Conservation (phyloP, 768 basidiomycete genomes). For the Omphalotus guepiniiformis region DNA sequence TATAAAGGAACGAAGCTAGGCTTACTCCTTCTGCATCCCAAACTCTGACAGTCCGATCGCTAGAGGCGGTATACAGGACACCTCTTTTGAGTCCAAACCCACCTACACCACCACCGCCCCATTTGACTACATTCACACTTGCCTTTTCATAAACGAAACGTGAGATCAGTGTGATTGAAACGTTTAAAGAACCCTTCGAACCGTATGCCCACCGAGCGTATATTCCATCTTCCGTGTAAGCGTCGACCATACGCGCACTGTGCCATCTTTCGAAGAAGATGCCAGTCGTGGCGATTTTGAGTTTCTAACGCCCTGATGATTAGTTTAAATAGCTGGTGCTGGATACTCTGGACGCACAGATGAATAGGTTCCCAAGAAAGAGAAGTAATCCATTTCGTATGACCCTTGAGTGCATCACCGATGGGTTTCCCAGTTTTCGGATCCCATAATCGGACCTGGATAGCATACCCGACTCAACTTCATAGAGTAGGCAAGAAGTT, state of each 20-base stretch:
- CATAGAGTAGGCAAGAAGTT: background rate
- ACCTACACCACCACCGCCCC: conserved; percentile 76
- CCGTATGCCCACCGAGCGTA: conserved; percentile 84
- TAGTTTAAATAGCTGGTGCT: background rate
- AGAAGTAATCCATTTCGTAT: conserved; percentile 94
- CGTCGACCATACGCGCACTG: conserved; percentile 92
- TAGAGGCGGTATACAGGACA: conserved; percentile 91
- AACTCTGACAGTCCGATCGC: conserved; percentile 89
- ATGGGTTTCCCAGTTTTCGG: conserved; percentile 86
- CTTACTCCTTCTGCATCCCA: conserved; percentile 83
- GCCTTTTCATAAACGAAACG: conserved; percentile 30
- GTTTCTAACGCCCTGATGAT: conserved; percentile 47
- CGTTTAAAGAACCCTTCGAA: background rate
- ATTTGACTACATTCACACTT: conserved; percentile 91
- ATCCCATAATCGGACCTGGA: conserved; percentile 83
- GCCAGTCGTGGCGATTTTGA: conserved; percentile 77
- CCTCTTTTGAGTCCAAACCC: conserved; percentile 36
- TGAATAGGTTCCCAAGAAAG: conserved; percentile 97
- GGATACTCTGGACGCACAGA: conserved; percentile 46
- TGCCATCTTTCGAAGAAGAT: conserved; percentile 94
- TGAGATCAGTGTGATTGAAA: background rate
- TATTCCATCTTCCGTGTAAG: conserved; percentile 69
- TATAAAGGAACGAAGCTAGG: conserved; percentile 9
- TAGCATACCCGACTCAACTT: background rate
- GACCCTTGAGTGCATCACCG: conserved; percentile 87